phyloP scores from a whole-genome alignment of 345 rosid species.

The Pseudoturritis turrita region DNA sequence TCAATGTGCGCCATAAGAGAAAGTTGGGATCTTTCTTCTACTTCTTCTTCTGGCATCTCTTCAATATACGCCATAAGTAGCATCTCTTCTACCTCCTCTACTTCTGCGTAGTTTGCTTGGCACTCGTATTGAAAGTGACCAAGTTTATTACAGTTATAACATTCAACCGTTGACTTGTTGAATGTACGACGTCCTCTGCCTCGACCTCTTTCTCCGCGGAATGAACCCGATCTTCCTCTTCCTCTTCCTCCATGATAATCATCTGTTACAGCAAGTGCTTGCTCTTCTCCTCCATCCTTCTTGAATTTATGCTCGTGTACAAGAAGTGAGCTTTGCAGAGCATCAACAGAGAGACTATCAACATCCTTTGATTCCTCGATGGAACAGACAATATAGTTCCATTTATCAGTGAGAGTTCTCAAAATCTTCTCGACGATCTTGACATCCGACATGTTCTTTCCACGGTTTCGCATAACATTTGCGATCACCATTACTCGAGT shows the following conservation, averaged over 20 bases:
- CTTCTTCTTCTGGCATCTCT: no score
- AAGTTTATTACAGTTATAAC: no score
- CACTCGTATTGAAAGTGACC: no score
- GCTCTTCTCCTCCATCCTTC: neutral
- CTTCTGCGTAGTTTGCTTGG: no score
- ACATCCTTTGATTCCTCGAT: neutral
- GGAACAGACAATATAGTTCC: neutral
- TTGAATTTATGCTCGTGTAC: neutral
- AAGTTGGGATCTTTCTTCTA: no score
- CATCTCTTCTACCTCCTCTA: no score
- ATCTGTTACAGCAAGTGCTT: no score
- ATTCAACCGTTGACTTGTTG: no score
- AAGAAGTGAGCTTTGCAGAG: neutral
- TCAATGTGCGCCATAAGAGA: no score
- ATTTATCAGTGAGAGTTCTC: neutral
- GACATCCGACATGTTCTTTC: neutral
- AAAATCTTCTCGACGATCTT: neutral
- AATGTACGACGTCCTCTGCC: no score
- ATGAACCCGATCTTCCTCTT: neutral
- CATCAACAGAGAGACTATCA: neutral
- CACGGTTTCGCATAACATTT: neutral
- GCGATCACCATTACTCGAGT: neutral
- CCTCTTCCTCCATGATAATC: neutral
- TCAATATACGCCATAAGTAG: no score
- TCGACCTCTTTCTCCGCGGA: neutral